Evolutionary conservation across 805 yeast genomes (phyloP).

Genomic region (Sugiyamaella marilandica): DNA sequence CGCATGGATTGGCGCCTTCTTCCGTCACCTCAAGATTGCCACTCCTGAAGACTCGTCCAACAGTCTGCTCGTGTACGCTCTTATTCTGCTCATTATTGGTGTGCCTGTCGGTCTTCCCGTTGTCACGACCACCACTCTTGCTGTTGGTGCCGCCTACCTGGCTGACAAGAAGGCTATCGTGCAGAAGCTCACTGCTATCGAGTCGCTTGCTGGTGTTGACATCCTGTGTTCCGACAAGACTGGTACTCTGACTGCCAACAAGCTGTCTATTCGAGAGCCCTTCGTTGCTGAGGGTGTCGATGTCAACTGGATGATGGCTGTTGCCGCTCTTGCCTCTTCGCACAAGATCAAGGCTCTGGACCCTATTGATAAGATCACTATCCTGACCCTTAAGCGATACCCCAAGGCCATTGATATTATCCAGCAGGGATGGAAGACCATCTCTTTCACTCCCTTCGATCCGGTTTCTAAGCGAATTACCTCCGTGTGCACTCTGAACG

Average conservation of each 20-base stretch:
- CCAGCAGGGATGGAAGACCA: constrained; percentile 38
- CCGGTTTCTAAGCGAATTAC: constrained; percentile 97
- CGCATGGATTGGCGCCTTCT: constrained; percentile 93
- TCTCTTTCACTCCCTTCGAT: constrained; percentile 93
- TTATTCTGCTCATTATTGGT: constrained; percentile 94
- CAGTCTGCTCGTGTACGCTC: constrained; percentile 78
- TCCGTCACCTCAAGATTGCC: constrained; percentile 86
- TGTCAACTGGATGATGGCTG: constrained; percentile 93
- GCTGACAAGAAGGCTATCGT: constrained; percentile 96
- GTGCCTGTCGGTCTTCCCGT: constrained; percentile 99
- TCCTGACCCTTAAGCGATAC: constrained; percentile 79
- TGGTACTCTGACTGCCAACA: constrained; percentile 96
- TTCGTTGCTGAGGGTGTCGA: constrained; percentile 98
- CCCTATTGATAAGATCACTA: constrained; percentile 95
- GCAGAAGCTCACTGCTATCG: constrained; percentile 93
- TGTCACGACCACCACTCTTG: constrained; percentile 96
- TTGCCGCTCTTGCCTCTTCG: constrained; percentile 96
- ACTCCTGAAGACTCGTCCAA: constrained; percentile 40
- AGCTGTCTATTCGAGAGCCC: constrained; percentile 92
- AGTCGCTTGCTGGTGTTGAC: constrained; percentile 96
- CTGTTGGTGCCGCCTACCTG: constrained; percentile 98
- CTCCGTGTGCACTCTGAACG: constrained; percentile 90
- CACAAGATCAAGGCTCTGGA: constrained; percentile 98
- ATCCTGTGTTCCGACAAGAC: constrained; percentile 95
- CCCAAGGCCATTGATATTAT: constrained; percentile 66